Percentiles rank a stretch among this genome's conserved stretches.
phyloP scores from a whole-genome alignment of 2,329 filamentous ascomycete species.

The Fusarium sp. region DNA sequence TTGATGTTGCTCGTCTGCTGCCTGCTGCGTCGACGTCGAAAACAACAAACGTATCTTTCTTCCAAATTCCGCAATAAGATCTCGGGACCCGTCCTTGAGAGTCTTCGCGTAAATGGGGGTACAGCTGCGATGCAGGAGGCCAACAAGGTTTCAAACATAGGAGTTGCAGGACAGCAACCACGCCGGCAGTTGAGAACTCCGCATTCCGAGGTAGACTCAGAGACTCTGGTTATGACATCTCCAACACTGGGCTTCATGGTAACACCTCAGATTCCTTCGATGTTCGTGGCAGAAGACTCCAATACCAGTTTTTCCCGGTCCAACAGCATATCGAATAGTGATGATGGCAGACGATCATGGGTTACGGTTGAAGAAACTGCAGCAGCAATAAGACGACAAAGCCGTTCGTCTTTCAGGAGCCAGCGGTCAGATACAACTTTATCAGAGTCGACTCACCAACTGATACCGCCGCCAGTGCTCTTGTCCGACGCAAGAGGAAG shows the following conservation, averaged over 20 bases:
- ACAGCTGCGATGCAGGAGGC: conserved; percentile 39
- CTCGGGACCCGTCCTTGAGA: conserved; percentile 47
- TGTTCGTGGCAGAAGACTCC: conserved; percentile 42
- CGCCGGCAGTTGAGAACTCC: conserved; percentile 31
- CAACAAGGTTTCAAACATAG: conserved; percentile 27
- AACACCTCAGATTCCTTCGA: conserved; percentile 41
- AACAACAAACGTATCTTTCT: conserved; percentile 45
- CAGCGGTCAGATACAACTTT: conserved; percentile 44
- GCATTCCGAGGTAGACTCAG: conserved; percentile 44
- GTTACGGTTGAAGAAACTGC: conserved; percentile 49
- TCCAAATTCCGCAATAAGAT: conserved; percentile 49
- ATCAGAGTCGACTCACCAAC: conserved; percentile 47
- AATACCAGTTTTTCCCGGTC: conserved; percentile 36
- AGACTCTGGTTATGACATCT: conserved; percentile 41
- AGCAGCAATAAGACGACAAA: conserved; percentile 39
- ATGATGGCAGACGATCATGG: conserved; percentile 50
- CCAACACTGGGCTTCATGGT: conserved; percentile 43
- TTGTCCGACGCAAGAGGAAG: conserved; percentile 41
- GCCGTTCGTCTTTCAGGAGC: conserved; percentile 42
- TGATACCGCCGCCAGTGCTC: conserved; percentile 48
- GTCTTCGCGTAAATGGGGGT: conserved; percentile 45
- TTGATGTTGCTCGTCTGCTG: conserved; percentile 51
- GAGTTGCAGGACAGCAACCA: conserved; percentile 11
- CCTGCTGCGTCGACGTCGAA: conserved; percentile 48
- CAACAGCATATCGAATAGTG: conserved; percentile 35